A percentile compares a stretch with the other conserved stretches of the same genome.
These are phyloP conservation scores for Gloeopeniophorella convolvens DNA, from an alignment of 768 basidiomycete species.

Conservation along the genomic window DNA sequence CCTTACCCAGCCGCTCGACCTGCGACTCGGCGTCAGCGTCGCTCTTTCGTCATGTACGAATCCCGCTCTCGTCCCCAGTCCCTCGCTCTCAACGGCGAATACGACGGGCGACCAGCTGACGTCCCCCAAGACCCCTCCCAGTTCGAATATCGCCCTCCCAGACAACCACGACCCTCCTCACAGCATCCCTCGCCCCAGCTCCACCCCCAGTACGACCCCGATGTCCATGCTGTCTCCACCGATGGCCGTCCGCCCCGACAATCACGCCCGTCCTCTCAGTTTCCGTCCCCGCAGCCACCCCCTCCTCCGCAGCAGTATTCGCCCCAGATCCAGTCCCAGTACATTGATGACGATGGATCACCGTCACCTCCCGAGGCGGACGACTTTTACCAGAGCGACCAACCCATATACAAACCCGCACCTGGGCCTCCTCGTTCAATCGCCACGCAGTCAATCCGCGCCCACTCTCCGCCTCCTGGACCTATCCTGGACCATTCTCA, in stretches of 20 bases:
- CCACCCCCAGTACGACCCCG: constrained; percentile 6
- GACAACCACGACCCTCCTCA: constrained; percentile 2
- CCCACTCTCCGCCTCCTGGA: constrained; percentile 58
- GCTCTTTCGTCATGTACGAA: constrained; percentile 8
- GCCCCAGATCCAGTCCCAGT: constrained; percentile 14
- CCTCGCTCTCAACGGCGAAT: constrained; percentile 6
- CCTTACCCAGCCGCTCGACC: neutral
- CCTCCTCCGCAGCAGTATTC: constrained; percentile 8
- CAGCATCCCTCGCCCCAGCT: constrained; percentile 5
- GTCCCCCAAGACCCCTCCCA: neutral
- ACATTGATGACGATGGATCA: constrained; percentile 16
- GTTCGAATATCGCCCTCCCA: neutral
- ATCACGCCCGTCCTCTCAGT: constrained; percentile 15
- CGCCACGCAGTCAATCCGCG: constrained; percentile 51
- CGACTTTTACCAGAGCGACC: constrained; percentile 20
- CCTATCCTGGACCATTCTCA: constrained; percentile 88
- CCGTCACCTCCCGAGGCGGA: constrained; percentile 17
- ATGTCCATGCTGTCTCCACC: neutral
- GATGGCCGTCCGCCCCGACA: constrained; percentile 8
- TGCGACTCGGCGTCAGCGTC: neutral
- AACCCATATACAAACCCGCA: neutral
- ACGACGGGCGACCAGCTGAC: neutral
- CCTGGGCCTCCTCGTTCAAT: constrained; percentile 29
- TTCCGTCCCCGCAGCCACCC: neutral
- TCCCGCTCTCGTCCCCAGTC: constrained; percentile 11